Base-by-base conservation (phyloP, 2,329 filamentous ascomycete species). In the Xylaria sp. region DNA sequence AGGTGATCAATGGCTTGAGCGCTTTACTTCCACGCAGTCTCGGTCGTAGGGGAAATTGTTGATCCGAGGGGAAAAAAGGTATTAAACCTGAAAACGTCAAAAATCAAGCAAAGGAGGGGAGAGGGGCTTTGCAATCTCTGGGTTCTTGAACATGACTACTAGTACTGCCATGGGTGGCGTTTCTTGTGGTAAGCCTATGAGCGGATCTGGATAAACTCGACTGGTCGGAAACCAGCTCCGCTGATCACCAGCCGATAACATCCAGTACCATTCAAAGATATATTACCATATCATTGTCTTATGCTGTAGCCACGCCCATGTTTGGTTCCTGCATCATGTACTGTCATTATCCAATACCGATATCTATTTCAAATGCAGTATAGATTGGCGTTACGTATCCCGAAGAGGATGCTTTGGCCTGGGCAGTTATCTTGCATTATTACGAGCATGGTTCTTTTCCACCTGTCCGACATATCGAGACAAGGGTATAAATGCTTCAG, bases 141-240 rank as follows among this genome's bases (percentile, higher is more conserved):
- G 25, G 48, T 35, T 57, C 54, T 66, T 66, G 62, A 59, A 59
- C 18, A 66, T 57, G 29, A 21, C 62, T 61, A 60, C 66, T 69
- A 57, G 60, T 68, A 68, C 25, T 62, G 61, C n/a, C 25, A 59
- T 50, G 58, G 18, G 21, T 58, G 51, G 61, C 53, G 44, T 60
- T 40, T 55, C 35, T 53, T 60, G 40, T 18, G 32, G 25, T 10
- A 55, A 40, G 29, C 37, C 32, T 29, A 48, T 42, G 48, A 65
- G 65, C 58, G 50, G 65, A 58, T 60, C 69, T 73, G 73, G 72
- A 71, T 74, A 75, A 76, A 77, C 73, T 72, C 67, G 60, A 69
- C 63, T 62, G 60, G 48, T 62, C 75, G 75, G 75, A 75, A 69
- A 62, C 62, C 68, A 62, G 54, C 67, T 75, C 75, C 74, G 74